Evolutionary conservation across 2,329 filamentous ascomycete species (phyloP), one percentile per base, ranked within the genome.

Genomic region (Mariannaea elegans): DNA sequence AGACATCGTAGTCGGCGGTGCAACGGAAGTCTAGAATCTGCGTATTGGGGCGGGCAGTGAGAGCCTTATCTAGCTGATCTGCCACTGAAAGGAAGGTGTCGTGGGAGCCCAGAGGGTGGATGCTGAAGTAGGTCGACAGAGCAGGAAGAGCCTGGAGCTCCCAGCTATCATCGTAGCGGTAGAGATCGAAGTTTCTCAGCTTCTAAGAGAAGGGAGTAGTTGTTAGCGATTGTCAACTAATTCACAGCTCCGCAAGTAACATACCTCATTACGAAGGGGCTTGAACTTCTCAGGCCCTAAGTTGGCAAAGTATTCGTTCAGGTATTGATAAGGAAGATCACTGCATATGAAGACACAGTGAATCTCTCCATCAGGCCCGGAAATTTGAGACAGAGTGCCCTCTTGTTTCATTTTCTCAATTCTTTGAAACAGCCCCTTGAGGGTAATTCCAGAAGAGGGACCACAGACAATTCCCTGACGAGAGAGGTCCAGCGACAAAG

Each of bases 251-350:
- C 1, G 2, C 14, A 42, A 5, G 12, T 8, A 0, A 49, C 71
- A 9, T 60, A 77, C 76, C 66, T 84, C 78, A 18, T 76, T 75
- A 16, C 74, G 72, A 31, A 86, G 80, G 1, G 79, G 73, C 24
- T 76, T 80, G 69, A 86, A 86, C 48, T 81, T 73, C 14, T 79
- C 75, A 1, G 76, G 65, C 0, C 77, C 79, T 7, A 87, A 72
- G 61, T 85, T 86, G 44, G 81, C 75, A 61, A 87, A 88, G 67
- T 88, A 87, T 64, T 84, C 82, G 29, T 81, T 77, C 47, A 88
- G 77, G 64, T 88, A 88, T 68, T 88, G 85, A 65, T 87, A 88
- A 0, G 86, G 86, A 18, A 88, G 71, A 62, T 89, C 86, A 59
- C 84, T 87, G 71, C 85, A 88, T 29, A 87, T 75, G 70, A 89